Evolutionary conservation across 2,329 filamentous ascomycete genomes (phyloP).

Genomic region (Samsoniella hepiali): DNA sequence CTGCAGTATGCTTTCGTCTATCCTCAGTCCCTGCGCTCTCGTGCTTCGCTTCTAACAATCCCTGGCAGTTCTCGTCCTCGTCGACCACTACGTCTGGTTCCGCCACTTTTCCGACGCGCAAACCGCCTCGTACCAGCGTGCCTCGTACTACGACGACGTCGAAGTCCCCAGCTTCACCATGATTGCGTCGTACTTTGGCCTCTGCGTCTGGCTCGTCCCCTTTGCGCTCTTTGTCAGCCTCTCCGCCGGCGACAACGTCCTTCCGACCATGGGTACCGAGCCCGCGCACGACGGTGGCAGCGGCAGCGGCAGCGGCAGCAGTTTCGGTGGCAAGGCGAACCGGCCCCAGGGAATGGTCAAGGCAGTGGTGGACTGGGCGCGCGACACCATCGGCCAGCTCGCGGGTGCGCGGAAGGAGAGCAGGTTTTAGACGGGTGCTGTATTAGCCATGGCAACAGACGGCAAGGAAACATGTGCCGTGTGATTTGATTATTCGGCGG

Average conservation of each 20-base stretch:
- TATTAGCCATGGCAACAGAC: neutral
- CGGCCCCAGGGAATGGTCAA: slow-evolving; percentile 65
- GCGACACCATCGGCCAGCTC: slow-evolving; percentile 50
- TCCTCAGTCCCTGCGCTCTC: too few relatives aligned
- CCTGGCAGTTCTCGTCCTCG: slow-evolving; percentile 66
- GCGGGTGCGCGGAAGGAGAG: slow-evolving; percentile 29
- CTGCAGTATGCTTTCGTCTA: slow-evolving; percentile 59
- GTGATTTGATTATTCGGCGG: neutral
- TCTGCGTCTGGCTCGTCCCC: slow-evolving; percentile 95
- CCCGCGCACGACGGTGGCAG: slow-evolving; percentile 45
- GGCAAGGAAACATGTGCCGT: neutral
- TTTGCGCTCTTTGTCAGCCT: slow-evolving; percentile 94
- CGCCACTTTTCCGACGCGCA: slow-evolving; percentile 75
- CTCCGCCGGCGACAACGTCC: slow-evolving; percentile 89
- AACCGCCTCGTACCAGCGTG: slow-evolving; percentile 53
- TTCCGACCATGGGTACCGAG: slow-evolving; percentile 82
- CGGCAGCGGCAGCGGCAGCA: slow-evolving; percentile 43
- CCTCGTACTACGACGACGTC: slow-evolving; percentile 60
- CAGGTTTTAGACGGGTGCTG: slow-evolving; percentile 20
- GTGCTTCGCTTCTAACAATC: neutral
- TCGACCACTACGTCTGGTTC: slow-evolving; percentile 97
- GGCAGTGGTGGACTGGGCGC: slow-evolving; percentile 57
- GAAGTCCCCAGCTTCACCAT: slow-evolving; percentile 81
- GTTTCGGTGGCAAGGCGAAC: slow-evolving; percentile 17
- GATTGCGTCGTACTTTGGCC: slow-evolving; percentile 91